Evolutionary conservation across 495 filamentous ascomycete species (phyloP), one percentile per base, ranked within the genome.

Genomic region (Aspergillus nidulans): DNA sequence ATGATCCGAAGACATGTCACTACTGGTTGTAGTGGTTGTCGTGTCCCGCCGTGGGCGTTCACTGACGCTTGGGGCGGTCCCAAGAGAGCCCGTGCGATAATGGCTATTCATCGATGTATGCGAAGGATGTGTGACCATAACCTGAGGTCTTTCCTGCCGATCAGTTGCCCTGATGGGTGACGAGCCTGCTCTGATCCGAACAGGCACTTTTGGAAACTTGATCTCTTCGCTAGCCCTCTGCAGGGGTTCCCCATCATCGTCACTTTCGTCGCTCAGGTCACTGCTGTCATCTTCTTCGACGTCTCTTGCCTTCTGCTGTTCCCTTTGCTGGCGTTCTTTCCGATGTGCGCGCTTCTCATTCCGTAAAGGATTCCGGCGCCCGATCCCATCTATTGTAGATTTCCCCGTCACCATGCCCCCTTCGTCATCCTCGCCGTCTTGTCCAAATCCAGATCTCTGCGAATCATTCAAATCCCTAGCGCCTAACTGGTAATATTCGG

Each of bases 271-370:
- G 63, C 90, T 97, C 56, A 97, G 71, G 66, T 97, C 94, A 65
- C 91, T 96, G 67, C 94, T 97, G 67, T 97, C 95, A 25, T 97
- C 95, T 41, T 97, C 94, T 52, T 96, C 92, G 64, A 88, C 83
- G 57, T 92, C 89, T 61, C 91, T 85, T 34, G 83, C 83, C 48
- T 83, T 79, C 51, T 79, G 76, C 18, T 85, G 74, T 13, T 84
- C 74, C 10, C 77, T 75, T 38, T 83, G 68, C 32, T 66, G 72
- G 13, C 69, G 68, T 53, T 71, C 73, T 26, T 69, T 64, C 51
- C 65, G 72, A 53, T 60, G 61, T 13, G 61, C 67, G 66, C 70
- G 67, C 64, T 74, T 74, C 74, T 71, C 84, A 57, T 56, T 75
- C 56, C 73, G 77, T 63, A 55, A 76, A 64, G 60, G 77, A 63